Conservation (phyloP, 2,329 filamentous ascomycete species). For the Macrophomina phaseolina region DNA sequence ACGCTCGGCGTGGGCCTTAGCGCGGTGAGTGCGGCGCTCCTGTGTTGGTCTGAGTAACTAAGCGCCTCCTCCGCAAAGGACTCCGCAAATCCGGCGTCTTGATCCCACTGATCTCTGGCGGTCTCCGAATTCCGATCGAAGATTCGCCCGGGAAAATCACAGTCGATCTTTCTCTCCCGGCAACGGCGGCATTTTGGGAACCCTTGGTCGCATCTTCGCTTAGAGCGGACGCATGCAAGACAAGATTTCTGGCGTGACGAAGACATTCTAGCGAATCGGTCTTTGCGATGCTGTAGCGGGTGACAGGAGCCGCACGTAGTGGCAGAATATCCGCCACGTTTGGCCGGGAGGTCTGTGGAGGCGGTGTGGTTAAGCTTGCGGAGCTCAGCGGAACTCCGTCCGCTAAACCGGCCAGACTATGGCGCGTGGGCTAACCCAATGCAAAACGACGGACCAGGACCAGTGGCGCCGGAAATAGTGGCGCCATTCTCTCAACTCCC, state of each 20-base stretch:
- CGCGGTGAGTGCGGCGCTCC: neutral
- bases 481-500: no score
- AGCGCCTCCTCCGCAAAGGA: neutral
- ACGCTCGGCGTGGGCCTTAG: neutral
- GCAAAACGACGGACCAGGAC: no score
- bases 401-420: no score
- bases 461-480: no score
- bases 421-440: no score
- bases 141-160: slow-evolving; percentile 28
- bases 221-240: slow-evolving; percentile 30
- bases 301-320: neutral
- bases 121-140: neutral
- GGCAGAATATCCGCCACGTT: no score
- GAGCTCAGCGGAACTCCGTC: no score
- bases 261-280: neutral
- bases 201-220: slow-evolving; percentile 31
- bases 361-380: no score
- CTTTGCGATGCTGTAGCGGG: neutral
- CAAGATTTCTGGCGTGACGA: slow-evolving; percentile 31
- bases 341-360: no score
- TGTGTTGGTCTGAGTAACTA: neutral
- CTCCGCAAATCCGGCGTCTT: neutral
- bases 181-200: slow-evolving; percentile 31
- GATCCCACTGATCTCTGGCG: neutral
- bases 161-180: slow-evolving; percentile 27